Evolutionary conservation across 1,284 basidiomycete genomes (phyloP).

Genomic region (Microbotryum lychnidis-dioicae): DNA sequence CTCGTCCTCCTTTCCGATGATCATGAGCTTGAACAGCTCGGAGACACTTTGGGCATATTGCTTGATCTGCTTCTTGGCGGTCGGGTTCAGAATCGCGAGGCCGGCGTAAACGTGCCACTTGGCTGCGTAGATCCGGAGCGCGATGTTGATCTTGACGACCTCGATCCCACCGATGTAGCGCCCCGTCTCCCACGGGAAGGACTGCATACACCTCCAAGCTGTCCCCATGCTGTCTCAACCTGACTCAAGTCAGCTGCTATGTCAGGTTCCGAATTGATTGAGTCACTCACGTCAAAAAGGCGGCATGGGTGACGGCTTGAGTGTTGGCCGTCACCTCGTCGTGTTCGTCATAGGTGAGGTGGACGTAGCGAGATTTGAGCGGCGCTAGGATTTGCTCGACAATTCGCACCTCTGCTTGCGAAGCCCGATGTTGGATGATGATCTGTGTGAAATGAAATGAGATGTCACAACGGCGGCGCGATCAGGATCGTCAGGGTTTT

Average conservation of each 20-base stretch:
- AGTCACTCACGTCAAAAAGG: constrained; percentile 71
- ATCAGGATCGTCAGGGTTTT: background rate
- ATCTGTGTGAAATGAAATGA: constrained; percentile 49
- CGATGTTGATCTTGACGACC: constrained; percentile 96
- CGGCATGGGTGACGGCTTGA: constrained; percentile 95
- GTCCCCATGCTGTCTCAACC: constrained; percentile 74
- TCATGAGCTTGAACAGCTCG: constrained; percentile 93
- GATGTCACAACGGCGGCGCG: background rate
- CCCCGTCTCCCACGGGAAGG: constrained; percentile 89
- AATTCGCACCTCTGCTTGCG: constrained; percentile 61
- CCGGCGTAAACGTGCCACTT: constrained; percentile 99
- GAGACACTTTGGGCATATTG: constrained; percentile 78
- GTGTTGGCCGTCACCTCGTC: constrained; percentile 95
- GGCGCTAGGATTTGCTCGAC: constrained; percentile 77
- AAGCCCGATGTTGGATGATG: constrained; percentile 77
- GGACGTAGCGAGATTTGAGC: constrained; percentile 80
- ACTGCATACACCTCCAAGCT: constrained; percentile 70
- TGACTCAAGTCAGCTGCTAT: constrained; percentile 1
- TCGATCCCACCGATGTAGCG: constrained; percentile 97
- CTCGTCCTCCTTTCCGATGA: constrained; percentile 60
- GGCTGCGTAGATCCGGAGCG: constrained; percentile 89
- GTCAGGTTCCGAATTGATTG: background rate
- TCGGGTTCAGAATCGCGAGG: constrained; percentile 90
- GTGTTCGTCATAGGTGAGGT: constrained; percentile 91
- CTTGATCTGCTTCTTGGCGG: constrained; percentile 79